A percentile compares a stretch with the other conserved stretches of the same genome.
phyloP scores from a whole-genome alignment of 2,329 filamentous ascomycete species.

The Hymenoscyphus repandus region DNA sequence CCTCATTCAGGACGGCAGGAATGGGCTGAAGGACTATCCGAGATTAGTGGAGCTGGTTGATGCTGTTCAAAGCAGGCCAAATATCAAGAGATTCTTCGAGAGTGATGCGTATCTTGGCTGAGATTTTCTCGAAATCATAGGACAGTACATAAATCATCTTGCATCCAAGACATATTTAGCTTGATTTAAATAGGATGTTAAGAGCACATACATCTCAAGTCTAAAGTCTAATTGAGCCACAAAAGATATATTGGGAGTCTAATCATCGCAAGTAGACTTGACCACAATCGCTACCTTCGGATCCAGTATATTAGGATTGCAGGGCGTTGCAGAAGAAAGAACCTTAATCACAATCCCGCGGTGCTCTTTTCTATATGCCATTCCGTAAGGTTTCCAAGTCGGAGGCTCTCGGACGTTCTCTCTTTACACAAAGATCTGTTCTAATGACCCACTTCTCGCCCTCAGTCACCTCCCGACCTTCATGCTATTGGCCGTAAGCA shows the following conservation, averaged over 20 bases:
- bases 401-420: constrained; percentile 31
- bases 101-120: constrained; percentile 26
- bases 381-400: background rate
- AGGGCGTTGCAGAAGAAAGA: too few relatives aligned
- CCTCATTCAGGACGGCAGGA: constrained; percentile 24
- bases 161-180: too few relatives aligned
- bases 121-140: too few relatives aligned
- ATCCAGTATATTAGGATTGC: too few relatives aligned
- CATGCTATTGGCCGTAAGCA: constrained; percentile 49
- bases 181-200: too few relatives aligned
- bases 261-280: too few relatives aligned
- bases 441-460: constrained; percentile 91
- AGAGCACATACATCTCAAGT: too few relatives aligned
- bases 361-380: background rate
- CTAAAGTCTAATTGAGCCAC: too few relatives aligned
- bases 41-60: constrained; percentile 26
- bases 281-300: too few relatives aligned
- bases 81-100: constrained; percentile 26
- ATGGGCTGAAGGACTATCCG: constrained; percentile 25
- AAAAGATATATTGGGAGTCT: too few relatives aligned
- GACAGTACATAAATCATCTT: too few relatives aligned
- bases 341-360: too few relatives aligned
- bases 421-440: constrained; percentile 69
- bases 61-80: constrained; percentile 26
- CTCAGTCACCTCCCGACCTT: constrained; percentile 70